Evolutionary conservation across 2,329 filamentous ascomycete genomes (phyloP).

Genomic region (Trichothecium roseum): DNA sequence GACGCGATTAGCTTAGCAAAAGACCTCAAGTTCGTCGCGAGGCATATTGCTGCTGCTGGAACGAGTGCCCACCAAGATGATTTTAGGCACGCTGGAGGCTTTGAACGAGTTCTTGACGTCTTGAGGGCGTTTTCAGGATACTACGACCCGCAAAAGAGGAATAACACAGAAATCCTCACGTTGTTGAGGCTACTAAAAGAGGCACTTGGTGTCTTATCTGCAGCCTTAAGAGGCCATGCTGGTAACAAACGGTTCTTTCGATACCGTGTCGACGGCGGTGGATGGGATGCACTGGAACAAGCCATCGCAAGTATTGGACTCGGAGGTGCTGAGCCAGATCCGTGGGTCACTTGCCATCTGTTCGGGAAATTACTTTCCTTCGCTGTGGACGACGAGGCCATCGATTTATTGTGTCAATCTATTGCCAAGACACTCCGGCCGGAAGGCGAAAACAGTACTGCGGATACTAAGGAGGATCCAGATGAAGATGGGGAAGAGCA

Average conservation of each 20-base stretch:
- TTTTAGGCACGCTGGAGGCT: conserved; percentile 73
- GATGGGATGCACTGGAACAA: conserved; percentile 69
- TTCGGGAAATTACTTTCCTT: conserved; percentile 78
- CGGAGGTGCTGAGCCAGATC: conserved; percentile 55
- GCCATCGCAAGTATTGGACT: conserved; percentile 58
- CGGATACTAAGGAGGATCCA: conserved; percentile 16
- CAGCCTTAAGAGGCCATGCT: conserved; percentile 65
- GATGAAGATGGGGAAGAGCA: conserved; percentile 26
- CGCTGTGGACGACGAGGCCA: conserved; percentile 65
- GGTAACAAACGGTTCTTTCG: conserved; percentile 86
- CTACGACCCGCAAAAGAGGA: conserved; percentile 58
- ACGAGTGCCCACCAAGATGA: conserved; percentile 57
- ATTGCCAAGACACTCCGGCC: conserved; percentile 26
- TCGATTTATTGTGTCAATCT: conserved; percentile 57
- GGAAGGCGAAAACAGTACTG: conserved; percentile 14
- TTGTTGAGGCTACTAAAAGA: conserved; percentile 62
- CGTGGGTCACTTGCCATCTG: conserved; percentile 58
- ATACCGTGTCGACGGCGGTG: conserved; percentile 62
- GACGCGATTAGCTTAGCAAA: conserved; percentile 38
- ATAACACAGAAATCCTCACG: conserved; percentile 49
- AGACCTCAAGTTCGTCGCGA: conserved; percentile 54
- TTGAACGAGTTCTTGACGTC: conserved; percentile 60
- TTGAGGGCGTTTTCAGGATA: conserved; percentile 63
- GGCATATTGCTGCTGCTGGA: conserved; percentile 39
- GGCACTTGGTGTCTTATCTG: conserved; percentile 64